Conservation (phyloP, 768 basidiomycete species). For the Fomitopsis serialis region DNA sequence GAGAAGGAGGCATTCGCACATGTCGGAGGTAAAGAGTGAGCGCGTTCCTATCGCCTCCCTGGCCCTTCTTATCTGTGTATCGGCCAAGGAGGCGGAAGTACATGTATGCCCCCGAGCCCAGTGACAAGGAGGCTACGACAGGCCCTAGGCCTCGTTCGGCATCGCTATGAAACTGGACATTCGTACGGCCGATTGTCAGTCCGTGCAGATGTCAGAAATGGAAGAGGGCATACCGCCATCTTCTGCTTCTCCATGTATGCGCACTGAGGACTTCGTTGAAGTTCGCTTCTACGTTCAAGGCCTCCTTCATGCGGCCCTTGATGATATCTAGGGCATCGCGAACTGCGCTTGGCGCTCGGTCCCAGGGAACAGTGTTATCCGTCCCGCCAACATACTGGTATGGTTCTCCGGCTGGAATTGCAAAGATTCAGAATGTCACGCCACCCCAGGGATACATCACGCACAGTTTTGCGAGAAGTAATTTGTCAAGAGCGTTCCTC, state of each 20-base stretch:
- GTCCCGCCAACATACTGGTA: constrained; percentile 75
- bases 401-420: not conserved
- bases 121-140: constrained; percentile 66
- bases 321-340: constrained; percentile 54
- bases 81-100: constrained; percentile 56
- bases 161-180: constrained; percentile 78
- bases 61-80: constrained; percentile 27
- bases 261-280: constrained; percentile 82
- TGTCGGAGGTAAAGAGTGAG: constrained; percentile 62
- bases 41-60: constrained; percentile 25
- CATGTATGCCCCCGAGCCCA: constrained; percentile 77
- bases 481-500: constrained; percentile 66
- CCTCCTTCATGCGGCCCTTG: constrained; percentile 37
- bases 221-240: constrained; percentile 61
- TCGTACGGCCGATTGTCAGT: no score
- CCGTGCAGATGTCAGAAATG: no score
- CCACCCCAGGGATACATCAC: constrained; percentile 25
- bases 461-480: constrained; percentile 85
- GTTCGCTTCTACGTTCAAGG: constrained; percentile 20
- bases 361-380: constrained; percentile 64
- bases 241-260: constrained; percentile 84
- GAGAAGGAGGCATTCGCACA: constrained; percentile 32
- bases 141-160: constrained; percentile 70
- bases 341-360: constrained; percentile 54
- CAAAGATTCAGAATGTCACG: no score